A percentile compares a stretch with the other conserved stretches of the same genome.
Conservation (phyloP, 1,139 yeast species). For the Pichia sp. region DNA sequence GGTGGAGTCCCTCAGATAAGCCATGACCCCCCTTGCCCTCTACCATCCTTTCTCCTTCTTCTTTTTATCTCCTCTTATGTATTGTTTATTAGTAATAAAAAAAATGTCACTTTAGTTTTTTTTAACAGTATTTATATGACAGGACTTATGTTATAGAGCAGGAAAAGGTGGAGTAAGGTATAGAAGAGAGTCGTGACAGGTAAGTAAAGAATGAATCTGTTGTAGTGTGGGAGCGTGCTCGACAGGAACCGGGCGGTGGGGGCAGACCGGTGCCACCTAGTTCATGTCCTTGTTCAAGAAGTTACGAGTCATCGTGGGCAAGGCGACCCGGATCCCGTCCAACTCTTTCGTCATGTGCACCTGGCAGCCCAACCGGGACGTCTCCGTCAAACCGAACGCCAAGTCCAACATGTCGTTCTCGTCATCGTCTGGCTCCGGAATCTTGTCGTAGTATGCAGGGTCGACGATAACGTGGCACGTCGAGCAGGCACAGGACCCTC, state of each 20-base stretch:
- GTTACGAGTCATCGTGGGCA: slow-evolving; percentile 96
- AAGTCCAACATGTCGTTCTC: slow-evolving; percentile 97
- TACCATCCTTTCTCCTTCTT: background rate
- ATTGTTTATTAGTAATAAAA: background rate
- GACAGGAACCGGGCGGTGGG: too few relatives aligned
- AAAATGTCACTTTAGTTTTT: background rate
- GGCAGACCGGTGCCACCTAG: background rate
- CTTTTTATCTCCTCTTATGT: background rate
- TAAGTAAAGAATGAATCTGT: background rate
- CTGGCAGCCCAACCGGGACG: slow-evolving; percentile 95
- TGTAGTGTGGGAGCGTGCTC: background rate
- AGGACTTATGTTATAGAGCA: background rate
- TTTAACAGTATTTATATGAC: background rate
- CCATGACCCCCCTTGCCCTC: too few relatives aligned
- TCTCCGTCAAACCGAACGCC: slow-evolving; percentile 94
- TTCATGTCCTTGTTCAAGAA: slow-evolving; percentile 45
- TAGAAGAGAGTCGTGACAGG: background rate
- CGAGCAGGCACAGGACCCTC: slow-evolving; percentile 98
- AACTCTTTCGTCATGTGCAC: slow-evolving; percentile 82
- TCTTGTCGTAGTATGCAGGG: slow-evolving; percentile 84
- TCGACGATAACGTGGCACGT: slow-evolving; percentile 96
- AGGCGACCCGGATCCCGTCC: slow-evolving; percentile 92
- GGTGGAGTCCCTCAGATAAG: slow-evolving; percentile 32
- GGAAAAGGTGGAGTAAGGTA: background rate
- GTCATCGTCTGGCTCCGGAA: slow-evolving; percentile 95